Evolutionary conservation across 225 moss, liverwort and hornwort species (phyloP).

Genomic region (Bryoerythrophyllum caledonicum): DNA sequence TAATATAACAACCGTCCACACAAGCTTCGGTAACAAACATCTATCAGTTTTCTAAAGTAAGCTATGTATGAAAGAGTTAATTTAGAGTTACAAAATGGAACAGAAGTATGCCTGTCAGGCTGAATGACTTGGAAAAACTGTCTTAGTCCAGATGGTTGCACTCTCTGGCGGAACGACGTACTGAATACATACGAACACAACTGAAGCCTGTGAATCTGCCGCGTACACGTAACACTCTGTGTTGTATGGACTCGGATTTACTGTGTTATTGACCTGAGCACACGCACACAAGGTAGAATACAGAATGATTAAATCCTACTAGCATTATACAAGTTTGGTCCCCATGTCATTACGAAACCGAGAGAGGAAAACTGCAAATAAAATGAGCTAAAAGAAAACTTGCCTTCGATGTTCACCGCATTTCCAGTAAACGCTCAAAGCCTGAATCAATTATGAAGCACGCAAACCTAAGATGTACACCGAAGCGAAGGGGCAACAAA

Average conservation of each 20-base stretch:
- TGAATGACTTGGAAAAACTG: conserved; percentile 65
- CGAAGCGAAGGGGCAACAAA: neutral
- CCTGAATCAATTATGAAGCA: too few relatives aligned
- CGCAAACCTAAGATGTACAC: neutral
- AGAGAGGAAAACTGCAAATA: too few relatives aligned
- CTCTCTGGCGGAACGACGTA: conserved; percentile 68
- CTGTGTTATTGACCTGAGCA: conserved; percentile 44
- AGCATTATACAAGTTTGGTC: neutral
- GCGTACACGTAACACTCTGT: conserved; percentile 66
- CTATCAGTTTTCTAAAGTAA: too few relatives aligned
- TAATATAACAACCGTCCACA: neutral
- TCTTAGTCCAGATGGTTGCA: conserved; percentile 65
- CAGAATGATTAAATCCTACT: neutral
- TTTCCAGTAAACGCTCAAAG: too few relatives aligned
- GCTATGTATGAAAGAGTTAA: too few relatives aligned
- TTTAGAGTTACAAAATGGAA: neutral
- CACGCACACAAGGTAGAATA: conserved; percentile 37
- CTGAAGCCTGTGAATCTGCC: conserved; percentile 48
- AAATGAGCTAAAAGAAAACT: too few relatives aligned
- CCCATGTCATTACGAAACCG: too few relatives aligned
- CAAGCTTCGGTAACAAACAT: neutral
- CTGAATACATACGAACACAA: conserved; percentile 68
- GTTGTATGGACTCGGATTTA: conserved; percentile 58
- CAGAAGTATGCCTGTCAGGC: conserved; percentile 58
- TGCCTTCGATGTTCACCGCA: too few relatives aligned